Evolutionary conservation across 768 basidiomycete genomes (phyloP).

Genomic region (Leccinum uliginosum): DNA sequence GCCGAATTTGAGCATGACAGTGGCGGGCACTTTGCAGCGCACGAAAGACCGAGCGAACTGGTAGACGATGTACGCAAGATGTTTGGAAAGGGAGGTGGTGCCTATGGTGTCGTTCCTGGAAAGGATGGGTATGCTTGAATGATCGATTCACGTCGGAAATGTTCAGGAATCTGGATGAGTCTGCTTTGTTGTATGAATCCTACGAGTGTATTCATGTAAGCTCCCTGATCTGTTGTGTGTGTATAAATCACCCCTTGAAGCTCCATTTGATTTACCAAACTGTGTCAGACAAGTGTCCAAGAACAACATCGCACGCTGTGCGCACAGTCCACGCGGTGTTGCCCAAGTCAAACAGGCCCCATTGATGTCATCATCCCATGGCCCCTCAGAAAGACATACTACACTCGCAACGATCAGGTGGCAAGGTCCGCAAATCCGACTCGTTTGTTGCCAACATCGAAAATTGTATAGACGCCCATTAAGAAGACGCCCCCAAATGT

Average conservation of each 20-base stretch:
- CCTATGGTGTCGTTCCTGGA: slow-evolving; percentile 43
- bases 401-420: background rate
- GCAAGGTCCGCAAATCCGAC: background rate
- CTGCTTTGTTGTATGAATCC: background rate
- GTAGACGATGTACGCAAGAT: slow-evolving; percentile 50
- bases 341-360: no score
- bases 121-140: slow-evolving; percentile 37
- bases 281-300: background rate
- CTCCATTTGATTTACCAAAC: background rate
- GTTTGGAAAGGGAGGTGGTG: slow-evolving; percentile 51
- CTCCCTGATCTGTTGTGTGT: background rate
- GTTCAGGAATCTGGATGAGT: background rate
- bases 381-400: no score
- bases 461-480: background rate
- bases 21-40: slow-evolving; percentile 59
- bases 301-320: no score
- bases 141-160: background rate
- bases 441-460: background rate
- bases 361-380: no score
- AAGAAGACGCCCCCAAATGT: background rate
- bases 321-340: no score
- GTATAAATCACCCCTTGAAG: background rate
- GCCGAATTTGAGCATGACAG: slow-evolving; percentile 44
- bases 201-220: background rate
- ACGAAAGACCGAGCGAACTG: slow-evolving; percentile 45